Percentiles rank a stretch among this genome's conserved stretches.
Conservation (phyloP, 2,329 filamentous ascomycete genomes). For the Phaeosphaeria sp. region DNA sequence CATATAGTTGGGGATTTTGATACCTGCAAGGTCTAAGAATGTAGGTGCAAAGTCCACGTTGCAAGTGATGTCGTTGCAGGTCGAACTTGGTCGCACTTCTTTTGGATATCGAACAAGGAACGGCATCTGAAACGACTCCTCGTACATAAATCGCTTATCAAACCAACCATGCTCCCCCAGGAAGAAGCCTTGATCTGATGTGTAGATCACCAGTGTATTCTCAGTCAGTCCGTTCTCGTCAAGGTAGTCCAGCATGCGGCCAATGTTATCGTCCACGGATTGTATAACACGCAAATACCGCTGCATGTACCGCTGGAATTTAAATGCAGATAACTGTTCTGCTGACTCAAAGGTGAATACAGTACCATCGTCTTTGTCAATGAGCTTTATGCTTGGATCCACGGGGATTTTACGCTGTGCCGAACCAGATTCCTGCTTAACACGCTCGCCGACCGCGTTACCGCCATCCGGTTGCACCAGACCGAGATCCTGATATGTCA, state of each 20-base stretch:
- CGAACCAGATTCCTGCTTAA: too few species aligned
- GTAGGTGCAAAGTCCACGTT: slow-evolving; percentile 63
- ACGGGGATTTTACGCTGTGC: too few species aligned
- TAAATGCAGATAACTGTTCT: slow-evolving; percentile 58
- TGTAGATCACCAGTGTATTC: slow-evolving; percentile 62
- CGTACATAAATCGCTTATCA: slow-evolving; percentile 66
- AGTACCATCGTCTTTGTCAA: slow-evolving; percentile 56
- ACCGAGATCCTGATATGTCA: slow-evolving; percentile 59
- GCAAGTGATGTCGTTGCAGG: slow-evolving; percentile 56
- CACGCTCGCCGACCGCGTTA: slow-evolving; percentile 47
- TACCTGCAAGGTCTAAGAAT: slow-evolving; percentile 55
- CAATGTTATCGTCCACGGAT: slow-evolving; percentile 60
- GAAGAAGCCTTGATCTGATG: slow-evolving; percentile 63
- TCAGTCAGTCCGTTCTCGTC: slow-evolving; percentile 51
- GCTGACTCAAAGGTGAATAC: slow-evolving; percentile 54
- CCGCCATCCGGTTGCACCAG: slow-evolving; percentile 61
- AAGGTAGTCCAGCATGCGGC: slow-evolving; percentile 57
- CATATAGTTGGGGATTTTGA: slow-evolving; percentile 58
- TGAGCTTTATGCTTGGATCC: slow-evolving; percentile 39
- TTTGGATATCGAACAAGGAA: slow-evolving; percentile 57
- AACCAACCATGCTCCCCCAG: slow-evolving; percentile 65
- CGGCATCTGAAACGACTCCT: slow-evolving; percentile 64
- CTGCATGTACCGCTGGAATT: slow-evolving; percentile 61
- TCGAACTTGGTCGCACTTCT: slow-evolving; percentile 48
- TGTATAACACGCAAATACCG: slow-evolving; percentile 59